Base-by-base conservation (phyloP, 108 stramenopile genomes). In the Cyclotella baltica region DNA sequence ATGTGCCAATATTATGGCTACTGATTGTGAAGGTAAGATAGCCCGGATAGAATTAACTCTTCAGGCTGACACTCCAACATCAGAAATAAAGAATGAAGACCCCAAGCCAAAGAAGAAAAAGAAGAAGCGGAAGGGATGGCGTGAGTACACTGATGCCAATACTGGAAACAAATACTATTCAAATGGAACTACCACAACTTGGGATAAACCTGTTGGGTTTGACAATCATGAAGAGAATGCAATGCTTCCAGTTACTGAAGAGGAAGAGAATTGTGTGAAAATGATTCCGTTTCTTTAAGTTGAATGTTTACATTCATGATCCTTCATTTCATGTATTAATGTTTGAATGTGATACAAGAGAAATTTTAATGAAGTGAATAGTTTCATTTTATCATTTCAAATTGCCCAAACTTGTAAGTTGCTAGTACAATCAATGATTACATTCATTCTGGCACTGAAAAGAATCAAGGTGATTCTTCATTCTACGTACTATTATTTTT, bases 121-220 rank as follows among this genome's bases (percentile, higher is more conserved):
- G 65, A 67, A 67, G 28, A 61, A 47, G 36, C 62, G 33, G 57
- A 72, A 56, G 69, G 47, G 52, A 0, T 93, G 93, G 93, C 79
- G 56, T 22, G 89, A 91, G 70, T 88, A 91, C 70, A 80, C 69
- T 16, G 89, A 89, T 71, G 43, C 76, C 11, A 75, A 55, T 11
- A 81, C 87, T 6, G 93, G 93, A 23, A 88, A 84, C 57, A 84
- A 73, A 15, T 91, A 91, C 57, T 93, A 91, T 69, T 91, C 89
- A 4, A 83, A 93, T 83, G 93, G 93, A 20, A 76, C 80, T 18
- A 85, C 73, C 29, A 90, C 93, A 25, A 90, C 88, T 16, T 93
- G 93, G 93, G 86, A 88, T 43, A 88, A 86, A 57, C 93, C 93
- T 28, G 78, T 47, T 47, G 65, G 70, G 16, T 67, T 67, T n/a